Evolutionary conservation across 2,329 filamentous ascomycete genomes (phyloP).

Genomic region (Trichoderma sp.): DNA sequence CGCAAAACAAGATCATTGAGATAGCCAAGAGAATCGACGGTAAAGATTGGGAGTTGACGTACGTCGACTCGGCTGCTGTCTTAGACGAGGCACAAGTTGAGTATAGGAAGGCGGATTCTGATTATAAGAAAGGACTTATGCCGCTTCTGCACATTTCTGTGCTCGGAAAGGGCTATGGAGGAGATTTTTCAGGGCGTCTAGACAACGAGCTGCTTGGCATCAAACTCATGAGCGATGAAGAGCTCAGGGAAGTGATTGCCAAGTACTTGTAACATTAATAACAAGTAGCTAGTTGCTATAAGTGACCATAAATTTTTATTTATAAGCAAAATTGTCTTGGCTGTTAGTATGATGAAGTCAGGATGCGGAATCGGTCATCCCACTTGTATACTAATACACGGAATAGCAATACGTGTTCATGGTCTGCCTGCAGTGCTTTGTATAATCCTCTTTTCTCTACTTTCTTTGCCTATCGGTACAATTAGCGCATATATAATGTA

Average conservation of each 20-base stretch:
- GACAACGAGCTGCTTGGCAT: not conserved
- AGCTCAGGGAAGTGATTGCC: not conserved
- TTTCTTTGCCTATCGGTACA: not conserved
- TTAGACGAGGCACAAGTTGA: not conserved
- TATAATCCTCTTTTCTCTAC: too few species aligned
- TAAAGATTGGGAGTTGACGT: not conserved
- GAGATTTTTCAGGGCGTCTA: not conserved
- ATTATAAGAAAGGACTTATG: not conserved
- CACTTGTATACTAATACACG: not conserved
- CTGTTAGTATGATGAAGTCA: not conserved
- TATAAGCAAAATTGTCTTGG: not conserved
- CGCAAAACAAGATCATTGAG: not conserved
- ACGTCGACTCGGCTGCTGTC: not conserved
- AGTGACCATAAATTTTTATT: not conserved
- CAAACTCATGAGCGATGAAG: not conserved
- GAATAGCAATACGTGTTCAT: not conserved
- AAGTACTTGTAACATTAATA: not conserved
- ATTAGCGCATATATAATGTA: not conserved
- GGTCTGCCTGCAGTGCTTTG: not conserved
- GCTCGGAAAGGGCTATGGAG: not conserved
- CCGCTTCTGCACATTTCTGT: not conserved
- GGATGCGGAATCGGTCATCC: not conserved
- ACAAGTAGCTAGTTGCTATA: not conserved
- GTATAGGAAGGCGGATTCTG: not conserved
- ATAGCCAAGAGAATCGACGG: not conserved